Conservation (phyloP, 1,139 yeast species). For the Maudiozyma humilis region DNA sequence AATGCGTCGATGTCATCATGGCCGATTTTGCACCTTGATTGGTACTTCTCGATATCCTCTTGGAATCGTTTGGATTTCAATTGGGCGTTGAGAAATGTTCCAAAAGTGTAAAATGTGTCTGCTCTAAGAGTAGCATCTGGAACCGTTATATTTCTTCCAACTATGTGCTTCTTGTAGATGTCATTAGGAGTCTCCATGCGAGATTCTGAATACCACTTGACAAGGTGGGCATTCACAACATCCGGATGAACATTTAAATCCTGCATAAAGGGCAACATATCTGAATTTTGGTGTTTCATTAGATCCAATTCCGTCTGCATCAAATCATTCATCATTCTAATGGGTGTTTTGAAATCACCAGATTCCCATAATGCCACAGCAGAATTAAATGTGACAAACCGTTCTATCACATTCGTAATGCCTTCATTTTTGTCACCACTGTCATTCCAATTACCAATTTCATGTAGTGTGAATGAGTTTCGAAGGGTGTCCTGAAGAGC, state of each 20-base stretch:
- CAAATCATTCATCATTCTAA: conserved; percentile 15
- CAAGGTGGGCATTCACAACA: conserved; percentile 44
- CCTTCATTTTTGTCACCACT: background rate
- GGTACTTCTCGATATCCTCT: conserved; percentile 40
- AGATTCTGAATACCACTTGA: conserved; percentile 64
- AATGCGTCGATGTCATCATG: conserved; percentile 43
- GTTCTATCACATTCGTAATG: background rate
- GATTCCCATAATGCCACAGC: conserved; percentile 21
- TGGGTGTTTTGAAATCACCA: conserved; percentile 19
- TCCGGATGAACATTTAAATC: conserved; percentile 29
- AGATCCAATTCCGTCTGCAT: conserved; percentile 2
- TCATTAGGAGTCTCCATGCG: conserved; percentile 55
- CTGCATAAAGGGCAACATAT: conserved; percentile 14
- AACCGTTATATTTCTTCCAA: conserved; percentile 33
- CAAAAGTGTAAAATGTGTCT: conserved; percentile 51
- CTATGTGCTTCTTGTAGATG: conserved; percentile 51
- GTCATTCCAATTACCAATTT: conserved; percentile 1
- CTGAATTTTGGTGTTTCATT: background rate
- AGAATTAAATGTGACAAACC: conserved; percentile 8
- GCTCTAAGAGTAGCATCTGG: conserved; percentile 31
- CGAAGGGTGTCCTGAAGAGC: conserved; percentile 23
- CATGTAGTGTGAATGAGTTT: conserved; percentile 14
- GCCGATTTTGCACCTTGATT: conserved; percentile 36
- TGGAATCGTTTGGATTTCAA: conserved; percentile 39
- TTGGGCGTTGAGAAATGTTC: conserved; percentile 68